Conservation (phyloP, 176 grass and related monocot genomes). For the Tuctoria greenei region DNA sequence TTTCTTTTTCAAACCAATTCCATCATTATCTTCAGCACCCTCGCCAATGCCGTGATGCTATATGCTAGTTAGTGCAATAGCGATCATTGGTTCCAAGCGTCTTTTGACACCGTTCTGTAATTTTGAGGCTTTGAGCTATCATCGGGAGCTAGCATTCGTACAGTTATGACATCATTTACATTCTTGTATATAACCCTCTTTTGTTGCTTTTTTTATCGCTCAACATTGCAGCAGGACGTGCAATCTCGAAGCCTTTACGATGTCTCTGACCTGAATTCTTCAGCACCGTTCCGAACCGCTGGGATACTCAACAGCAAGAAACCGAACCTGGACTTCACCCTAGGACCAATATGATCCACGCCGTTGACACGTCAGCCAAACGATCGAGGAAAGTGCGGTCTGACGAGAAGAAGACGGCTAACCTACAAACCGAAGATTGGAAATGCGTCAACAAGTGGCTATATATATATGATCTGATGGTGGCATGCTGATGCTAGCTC, state of each 20-base stretch:
- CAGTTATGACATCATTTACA: conserved; percentile 22
- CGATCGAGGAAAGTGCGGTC: not conserved
- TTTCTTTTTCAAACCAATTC: conserved; percentile 14
- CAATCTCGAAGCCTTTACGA: conserved; percentile 47
- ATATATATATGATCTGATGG: conserved; percentile 21
- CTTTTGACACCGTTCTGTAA: conserved; percentile 26
- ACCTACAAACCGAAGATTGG: not conserved
- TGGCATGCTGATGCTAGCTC: conserved; percentile 1
- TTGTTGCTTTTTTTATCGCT: not conserved
- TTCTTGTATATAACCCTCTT: conserved; percentile 4
- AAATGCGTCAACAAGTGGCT: not conserved
- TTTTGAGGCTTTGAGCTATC: conserved; percentile 16
- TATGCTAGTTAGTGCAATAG: conserved; percentile 44
- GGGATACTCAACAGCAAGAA: conserved; percentile 45
- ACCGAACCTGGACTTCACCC: conserved; percentile 81
- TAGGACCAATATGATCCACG: conserved; percentile 48
- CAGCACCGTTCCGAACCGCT: conserved; percentile 32
- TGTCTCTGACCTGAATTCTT: conserved; percentile 47
- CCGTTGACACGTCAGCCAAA: not conserved
- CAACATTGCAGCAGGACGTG: conserved; percentile 60
- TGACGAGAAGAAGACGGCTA: not conserved
- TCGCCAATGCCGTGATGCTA: conserved; percentile 29
- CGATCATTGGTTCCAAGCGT: conserved; percentile 43
- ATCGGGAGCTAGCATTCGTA: conserved; percentile 11
- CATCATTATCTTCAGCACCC: conserved; percentile 70